Conservation (phyloP, 768 basidiomycete species). For the Pleurotus giganteus region DNA sequence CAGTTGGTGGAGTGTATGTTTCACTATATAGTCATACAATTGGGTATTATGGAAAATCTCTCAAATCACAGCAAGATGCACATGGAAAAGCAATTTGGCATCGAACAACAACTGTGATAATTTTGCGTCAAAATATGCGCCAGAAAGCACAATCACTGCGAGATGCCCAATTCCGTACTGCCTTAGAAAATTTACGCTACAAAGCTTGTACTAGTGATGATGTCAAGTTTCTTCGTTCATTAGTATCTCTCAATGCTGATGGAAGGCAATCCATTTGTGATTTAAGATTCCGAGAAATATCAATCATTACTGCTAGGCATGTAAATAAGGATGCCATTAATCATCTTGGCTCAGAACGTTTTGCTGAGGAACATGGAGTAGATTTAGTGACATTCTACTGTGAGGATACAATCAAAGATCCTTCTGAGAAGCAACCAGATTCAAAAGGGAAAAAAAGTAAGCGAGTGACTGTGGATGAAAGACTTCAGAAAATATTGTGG, state of each 20-base stretch:
- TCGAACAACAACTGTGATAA: conserved; percentile 29
- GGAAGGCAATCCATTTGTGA: conserved; percentile 8
- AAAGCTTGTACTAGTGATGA: conserved; percentile 22
- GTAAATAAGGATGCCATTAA: conserved; percentile 30
- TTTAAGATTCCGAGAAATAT: conserved; percentile 24
- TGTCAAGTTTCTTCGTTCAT: conserved; percentile 16
- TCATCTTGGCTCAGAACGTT: conserved; percentile 20
- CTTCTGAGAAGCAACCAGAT: not conserved
- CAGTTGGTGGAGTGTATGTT: conserved; percentile 9
- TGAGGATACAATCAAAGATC: conserved; percentile 14
- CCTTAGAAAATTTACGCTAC: conserved; percentile 28
- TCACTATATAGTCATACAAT: conserved; percentile 20
- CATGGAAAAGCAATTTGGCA: conserved; percentile 30
- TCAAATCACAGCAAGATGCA: conserved; percentile 16
- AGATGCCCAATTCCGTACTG: conserved; percentile 25
- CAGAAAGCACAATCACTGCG: conserved; percentile 21
- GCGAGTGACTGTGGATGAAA: not conserved
- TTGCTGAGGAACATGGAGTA: conserved; percentile 27
- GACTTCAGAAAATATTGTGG: not conserved
- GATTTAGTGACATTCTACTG: conserved; percentile 26
- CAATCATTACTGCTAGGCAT: conserved; percentile 31
- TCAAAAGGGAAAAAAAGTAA: conserved; percentile 4
- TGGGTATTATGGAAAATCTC: not conserved
- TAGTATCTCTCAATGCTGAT: conserved; percentile 6
- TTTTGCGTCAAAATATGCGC: conserved; percentile 26